phyloP scores from a whole-genome alignment of 345 rosid genomes.

The Arabis hirsuta region DNA sequence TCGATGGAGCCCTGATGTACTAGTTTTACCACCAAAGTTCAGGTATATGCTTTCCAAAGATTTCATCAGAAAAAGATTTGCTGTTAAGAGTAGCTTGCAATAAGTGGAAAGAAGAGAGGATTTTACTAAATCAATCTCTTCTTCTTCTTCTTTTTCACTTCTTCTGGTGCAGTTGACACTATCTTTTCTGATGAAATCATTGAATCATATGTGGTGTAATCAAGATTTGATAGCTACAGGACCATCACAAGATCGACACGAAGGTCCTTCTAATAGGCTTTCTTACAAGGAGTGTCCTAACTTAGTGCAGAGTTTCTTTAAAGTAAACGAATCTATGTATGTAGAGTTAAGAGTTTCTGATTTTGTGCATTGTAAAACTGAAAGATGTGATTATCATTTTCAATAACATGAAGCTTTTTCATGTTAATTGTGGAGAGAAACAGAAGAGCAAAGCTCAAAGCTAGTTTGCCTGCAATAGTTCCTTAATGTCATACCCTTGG shows the following conservation, averaged over 20 bases:
- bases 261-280: not conserved
- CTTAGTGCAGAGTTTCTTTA: not conserved
- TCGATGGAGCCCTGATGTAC: constrained; percentile 38
- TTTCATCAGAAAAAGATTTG: constrained; percentile 29
- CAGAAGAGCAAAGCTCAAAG: constrained; percentile 1
- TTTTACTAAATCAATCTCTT: not conserved
- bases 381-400: constrained; percentile 2
- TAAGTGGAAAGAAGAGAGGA: not conserved
- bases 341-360: constrained; percentile 7
- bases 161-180: not conserved
- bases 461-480: constrained; percentile 63
- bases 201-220: constrained; percentile 14
- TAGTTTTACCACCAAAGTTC: constrained; percentile 14
- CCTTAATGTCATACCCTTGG: constrained; percentile 89
- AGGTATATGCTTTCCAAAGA: constrained; percentile 3
- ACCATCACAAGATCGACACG: constrained; percentile 20
- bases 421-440: constrained; percentile 18
- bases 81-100: constrained; percentile 16
- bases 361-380: constrained; percentile 1
- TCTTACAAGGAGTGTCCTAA: constrained; percentile 9
- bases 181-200: constrained; percentile 6
- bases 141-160: not conserved
- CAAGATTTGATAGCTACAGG: not conserved
- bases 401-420: not conserved
- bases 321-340: constrained; percentile 11